A percentile compares a stretch with the other conserved stretches of the same genome.
Conservation (phyloP, 805 yeast species). For the Kluyveromyces starmeri region DNA sequence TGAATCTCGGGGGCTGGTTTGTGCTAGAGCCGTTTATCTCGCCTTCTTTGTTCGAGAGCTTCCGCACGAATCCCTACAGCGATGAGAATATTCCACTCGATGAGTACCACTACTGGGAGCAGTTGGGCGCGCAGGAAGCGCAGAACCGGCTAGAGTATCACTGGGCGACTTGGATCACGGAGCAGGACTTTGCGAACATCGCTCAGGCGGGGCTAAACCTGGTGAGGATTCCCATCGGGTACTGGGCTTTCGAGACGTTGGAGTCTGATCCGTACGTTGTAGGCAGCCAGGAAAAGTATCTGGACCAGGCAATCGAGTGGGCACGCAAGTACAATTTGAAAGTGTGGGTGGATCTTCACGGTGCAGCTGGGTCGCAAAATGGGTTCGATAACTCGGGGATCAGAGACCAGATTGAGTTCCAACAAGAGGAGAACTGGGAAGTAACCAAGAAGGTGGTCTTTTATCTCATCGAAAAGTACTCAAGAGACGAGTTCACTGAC, state of each 20-base stretch:
- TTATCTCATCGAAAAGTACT: conserved; percentile 54
- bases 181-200: conserved; percentile 57
- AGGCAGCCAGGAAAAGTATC: conserved; percentile 58
- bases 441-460: conserved; percentile 49
- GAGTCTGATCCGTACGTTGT: conserved; percentile 75
- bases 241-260: conserved; percentile 74
- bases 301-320: conserved; percentile 77
- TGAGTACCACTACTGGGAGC: conserved; percentile 61
- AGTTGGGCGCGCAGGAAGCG: conserved; percentile 56
- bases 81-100: conserved; percentile 58
- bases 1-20: conserved; percentile 86
- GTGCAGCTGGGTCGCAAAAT: conserved; percentile 95
- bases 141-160: conserved; percentile 46
- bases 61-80: conserved; percentile 28
- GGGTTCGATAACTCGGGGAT: conserved; percentile 93
- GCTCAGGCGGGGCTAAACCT: conserved; percentile 60
- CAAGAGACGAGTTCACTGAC: conserved; percentile 49
- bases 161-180: conserved; percentile 74
- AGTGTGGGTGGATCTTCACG: conserved; percentile 90
- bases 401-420: conserved; percentile 53
- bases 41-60: conserved; percentile 60
- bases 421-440: conserved; percentile 39
- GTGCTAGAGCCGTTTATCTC: conserved; percentile 82
- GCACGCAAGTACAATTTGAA: conserved; percentile 49
- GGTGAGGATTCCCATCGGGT: conserved; percentile 88